phyloP scores from a whole-genome alignment of 345 rosid species.

The Eutrema heterophyllum region DNA sequence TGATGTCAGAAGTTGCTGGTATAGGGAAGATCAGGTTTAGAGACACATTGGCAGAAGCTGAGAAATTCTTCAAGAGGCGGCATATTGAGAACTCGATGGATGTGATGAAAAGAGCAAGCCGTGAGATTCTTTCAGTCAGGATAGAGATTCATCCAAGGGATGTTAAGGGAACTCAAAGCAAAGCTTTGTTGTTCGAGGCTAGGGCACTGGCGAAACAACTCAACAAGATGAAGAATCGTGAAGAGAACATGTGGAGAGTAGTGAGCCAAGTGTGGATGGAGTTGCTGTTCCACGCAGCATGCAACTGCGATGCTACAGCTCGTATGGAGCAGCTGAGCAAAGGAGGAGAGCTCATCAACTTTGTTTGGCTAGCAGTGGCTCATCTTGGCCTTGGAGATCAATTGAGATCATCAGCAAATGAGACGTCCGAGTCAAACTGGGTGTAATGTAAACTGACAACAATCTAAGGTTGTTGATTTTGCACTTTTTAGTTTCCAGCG shows the following conservation, averaged over 20 bases:
- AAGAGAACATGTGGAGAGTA: slow-evolving; percentile 34
- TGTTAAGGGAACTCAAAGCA: slow-evolving; percentile 49
- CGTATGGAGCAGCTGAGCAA: slow-evolving; percentile 45
- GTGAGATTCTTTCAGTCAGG: slow-evolving; percentile 2
- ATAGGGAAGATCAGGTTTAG: slow-evolving; percentile 40
- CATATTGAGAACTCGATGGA: background rate
- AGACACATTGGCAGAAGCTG: slow-evolving; percentile 41
- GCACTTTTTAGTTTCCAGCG: too few relatives aligned
- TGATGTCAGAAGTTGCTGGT: slow-evolving; percentile 45
- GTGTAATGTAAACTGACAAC: too few relatives aligned
- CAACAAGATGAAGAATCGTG: background rate
- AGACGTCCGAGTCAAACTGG: too few relatives aligned
- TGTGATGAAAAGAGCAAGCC: slow-evolving; percentile 4
- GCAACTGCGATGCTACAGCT: slow-evolving; percentile 38
- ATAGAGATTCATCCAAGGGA: slow-evolving; percentile 28
- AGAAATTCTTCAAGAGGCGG: slow-evolving; percentile 24
- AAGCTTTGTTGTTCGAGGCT: slow-evolving; percentile 48
- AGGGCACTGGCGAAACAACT: slow-evolving; percentile 44
- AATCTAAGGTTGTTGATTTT: too few relatives aligned
- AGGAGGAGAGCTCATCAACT: slow-evolving; percentile 55
- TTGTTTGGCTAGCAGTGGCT: slow-evolving; percentile 58
- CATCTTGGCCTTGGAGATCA: slow-evolving; percentile 39
- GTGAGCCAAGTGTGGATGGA: slow-evolving; percentile 53
- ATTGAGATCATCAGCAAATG: too few relatives aligned
- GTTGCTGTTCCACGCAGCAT: slow-evolving; percentile 39